phyloP scores from a whole-genome alignment of 73 alveolate genomes.

The Tetrahymena elliotti region DNA sequence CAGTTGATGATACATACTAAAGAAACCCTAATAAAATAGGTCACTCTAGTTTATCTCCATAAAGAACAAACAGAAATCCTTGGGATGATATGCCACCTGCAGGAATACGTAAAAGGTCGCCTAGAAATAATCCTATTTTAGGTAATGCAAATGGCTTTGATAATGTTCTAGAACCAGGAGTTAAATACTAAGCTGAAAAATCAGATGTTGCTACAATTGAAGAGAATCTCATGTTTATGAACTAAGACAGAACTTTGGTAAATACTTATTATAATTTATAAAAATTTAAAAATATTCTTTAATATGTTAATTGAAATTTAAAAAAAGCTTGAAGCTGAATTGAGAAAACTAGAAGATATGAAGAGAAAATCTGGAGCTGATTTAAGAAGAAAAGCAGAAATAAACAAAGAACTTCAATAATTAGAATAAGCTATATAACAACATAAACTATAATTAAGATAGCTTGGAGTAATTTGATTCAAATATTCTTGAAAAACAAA shows the following conservation, averaged over 20 bases:
- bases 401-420: background rate
- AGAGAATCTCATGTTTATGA: background rate
- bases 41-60: background rate
- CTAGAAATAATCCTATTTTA: background rate
- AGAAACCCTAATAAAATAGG: background rate
- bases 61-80: background rate
- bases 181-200: background rate
- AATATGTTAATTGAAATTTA: too few species aligned
- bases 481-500: background rate
- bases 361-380: background rate
- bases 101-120: background rate
- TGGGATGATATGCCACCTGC: slow-evolving; percentile 1
- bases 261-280: too few species aligned
- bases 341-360: background rate
- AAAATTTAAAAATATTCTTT: too few species aligned
- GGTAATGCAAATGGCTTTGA: background rate
- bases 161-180: background rate
- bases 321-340: background rate
- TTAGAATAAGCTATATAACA: background rate
- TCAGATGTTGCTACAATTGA: background rate
- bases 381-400: background rate
- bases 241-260: background rate
- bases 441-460: background rate
- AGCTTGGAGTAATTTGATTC: background rate
- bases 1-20: background rate